Evolutionary conservation across 2,329 filamentous ascomycete genomes (phyloP), one percentile per base, ranked within the genome.

Genomic region (Penicillium aurantiogriseum): DNA sequence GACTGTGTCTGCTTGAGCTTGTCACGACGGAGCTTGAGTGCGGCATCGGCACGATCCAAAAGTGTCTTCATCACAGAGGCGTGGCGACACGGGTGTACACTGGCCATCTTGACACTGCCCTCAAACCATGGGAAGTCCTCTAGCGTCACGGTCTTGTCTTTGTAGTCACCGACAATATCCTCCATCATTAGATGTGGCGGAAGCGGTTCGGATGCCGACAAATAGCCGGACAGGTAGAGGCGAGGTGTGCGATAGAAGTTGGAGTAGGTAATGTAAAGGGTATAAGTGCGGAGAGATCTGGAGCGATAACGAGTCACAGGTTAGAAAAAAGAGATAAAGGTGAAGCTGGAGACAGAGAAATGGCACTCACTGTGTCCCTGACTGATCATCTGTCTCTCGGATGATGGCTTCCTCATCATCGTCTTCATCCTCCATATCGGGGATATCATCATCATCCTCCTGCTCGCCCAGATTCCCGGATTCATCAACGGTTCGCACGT

Each of bases 21-120:
- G 68, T 93, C 89, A 44, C 91, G 84, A 23, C 93, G 87, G 53
- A 96, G 84, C 74, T 96, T 96, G 53, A 97, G 83, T 0, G 93
- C 93, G 23, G 91, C 91, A 72, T 99, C 93, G 46, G 94, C 94
- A 36, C 94, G 91, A 76, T 97, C 94, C 39, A 99, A 88, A 5
- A 99, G 85, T 23, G 91, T 91, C 79, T 97, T 99, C 94, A 99
- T 99, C 67, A 99, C 94, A 29, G 89, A 89, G 10, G 94, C 94
- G 73, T 99, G 94, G 74, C 94, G 95, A 84, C 94, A 99, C 4
- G 94, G 94, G 71, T 99, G 94, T 15, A 99, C 90, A 33, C 89
- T 94, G 35, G 93, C 94, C 85, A 97, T 99, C 81, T 97, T 96
- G 72, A 97, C 86, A 67, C 87, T 88, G 70, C 90, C 88, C 63